Evolutionary conservation across 2,329 filamentous ascomycete species (phyloP), one percentile per base, ranked within the genome.

Genomic region (Trichoderma endophyticum): DNA sequence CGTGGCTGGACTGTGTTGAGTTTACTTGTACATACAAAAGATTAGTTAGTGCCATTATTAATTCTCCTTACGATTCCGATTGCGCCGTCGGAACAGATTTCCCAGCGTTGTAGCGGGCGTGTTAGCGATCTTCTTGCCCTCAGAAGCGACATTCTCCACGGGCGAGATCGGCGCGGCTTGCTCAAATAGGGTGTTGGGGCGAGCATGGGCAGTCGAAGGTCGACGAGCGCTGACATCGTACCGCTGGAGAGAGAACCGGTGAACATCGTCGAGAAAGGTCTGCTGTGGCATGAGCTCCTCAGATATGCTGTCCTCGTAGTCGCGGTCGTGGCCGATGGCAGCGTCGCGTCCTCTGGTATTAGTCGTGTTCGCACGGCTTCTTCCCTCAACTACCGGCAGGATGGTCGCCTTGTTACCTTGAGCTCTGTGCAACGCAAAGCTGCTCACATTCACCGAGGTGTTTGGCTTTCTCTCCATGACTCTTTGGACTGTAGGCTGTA

Each of bases 1-100:
- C 48, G 5, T 54, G 21, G 48, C 48, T 54, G 48, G 3, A 54
- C 21, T 54, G 21, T 54, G 18, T 21, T 54, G 43, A 21, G 48
- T 54, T 54, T 21, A 54, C 21, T 54, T 18, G 12, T 60, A 34
- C 36, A 36, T 43, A n/a, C 39, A 43, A 43, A 43, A 43, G 15
- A 43, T 43, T 36, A 36, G 24, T 43, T 26, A 26, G 32, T 5
- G 8, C n/a, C 21, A 36, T 24, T 51, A 43, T 11, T 71, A 61
- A 3, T 61, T 57, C 12, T 34, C 71, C 36, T 30, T 57, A 56
- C 60, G 60, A 26, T 64, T 61, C 24, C 74, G 75, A 28, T 73
- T 73, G 39, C 75, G 75, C 43, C 76, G 79, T 24, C 77, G 77
- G 56, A 80, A 77, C 8, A 80, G 66, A 30, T 70, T 74, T 4